These are phyloP conservation scores for Toxoplasma gondii DNA, from an alignment of 169 alveolate genomes.

Conservation along the genomic window DNA sequence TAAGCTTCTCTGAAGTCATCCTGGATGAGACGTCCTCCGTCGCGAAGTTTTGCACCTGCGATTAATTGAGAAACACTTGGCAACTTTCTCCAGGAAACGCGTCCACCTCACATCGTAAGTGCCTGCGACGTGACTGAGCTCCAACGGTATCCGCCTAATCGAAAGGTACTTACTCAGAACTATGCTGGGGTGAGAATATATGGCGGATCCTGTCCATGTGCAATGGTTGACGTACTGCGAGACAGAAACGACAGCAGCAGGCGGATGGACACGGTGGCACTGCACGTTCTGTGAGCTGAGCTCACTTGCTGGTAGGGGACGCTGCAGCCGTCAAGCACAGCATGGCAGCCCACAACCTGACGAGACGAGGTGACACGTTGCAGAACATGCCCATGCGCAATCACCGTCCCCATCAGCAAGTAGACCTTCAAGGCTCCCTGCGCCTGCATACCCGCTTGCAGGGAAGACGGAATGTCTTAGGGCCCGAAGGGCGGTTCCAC, in stretches of 20 bases:
- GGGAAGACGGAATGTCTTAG: neutral
- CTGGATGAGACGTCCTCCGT: slow-evolving; percentile 33
- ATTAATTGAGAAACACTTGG: neutral
- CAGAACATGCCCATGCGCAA: too few relatives aligned
- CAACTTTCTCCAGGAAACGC: neutral
- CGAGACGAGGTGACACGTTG: too few relatives aligned
- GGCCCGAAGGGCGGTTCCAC: too few relatives aligned
- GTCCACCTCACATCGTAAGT: neutral
- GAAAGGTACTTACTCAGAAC: slow-evolving; percentile 77
- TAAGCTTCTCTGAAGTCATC: slow-evolving; percentile 99
- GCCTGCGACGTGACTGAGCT: neutral
- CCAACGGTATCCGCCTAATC: neutral
- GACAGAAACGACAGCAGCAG: slow-evolving; percentile 70
- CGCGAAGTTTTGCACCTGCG: slow-evolving; percentile 13
- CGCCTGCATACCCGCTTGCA: too few relatives aligned
- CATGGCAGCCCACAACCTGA: too few relatives aligned
- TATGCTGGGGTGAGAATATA: slow-evolving; percentile 93
- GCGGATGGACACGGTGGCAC: neutral
- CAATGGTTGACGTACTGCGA: slow-evolving; percentile 87
- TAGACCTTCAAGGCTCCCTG: too few relatives aligned
- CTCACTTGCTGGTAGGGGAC: too few relatives aligned
- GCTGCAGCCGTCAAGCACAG: too few relatives aligned
- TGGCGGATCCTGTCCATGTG: slow-evolving; percentile 91
- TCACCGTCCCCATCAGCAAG: too few relatives aligned
- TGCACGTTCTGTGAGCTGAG: neutral